Conservation (phyloP, 208 protist genomes). For the Trypanosoma platydactyli region DNA sequence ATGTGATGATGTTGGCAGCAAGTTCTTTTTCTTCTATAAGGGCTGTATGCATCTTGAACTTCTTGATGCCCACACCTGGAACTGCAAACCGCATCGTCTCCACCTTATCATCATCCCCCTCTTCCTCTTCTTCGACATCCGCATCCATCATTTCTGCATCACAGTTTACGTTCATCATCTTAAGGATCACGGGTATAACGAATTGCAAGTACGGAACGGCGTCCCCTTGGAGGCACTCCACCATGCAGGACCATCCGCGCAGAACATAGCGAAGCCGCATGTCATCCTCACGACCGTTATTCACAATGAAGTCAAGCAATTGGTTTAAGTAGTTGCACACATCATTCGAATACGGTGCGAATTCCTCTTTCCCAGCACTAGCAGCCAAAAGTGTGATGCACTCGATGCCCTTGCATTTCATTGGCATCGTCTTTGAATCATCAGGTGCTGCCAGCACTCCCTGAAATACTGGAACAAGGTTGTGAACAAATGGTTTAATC, state of each 20-base stretch:
- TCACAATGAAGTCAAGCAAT: constrained; percentile 29
- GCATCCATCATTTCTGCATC: constrained; percentile 64
- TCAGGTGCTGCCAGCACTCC: constrained; percentile 70
- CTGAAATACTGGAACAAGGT: constrained; percentile 76
- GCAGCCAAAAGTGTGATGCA: constrained; percentile 83
- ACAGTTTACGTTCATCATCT: constrained; percentile 74
- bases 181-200: constrained; percentile 75
- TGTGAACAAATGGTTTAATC: constrained; percentile 57
- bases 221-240: constrained; percentile 77
- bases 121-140: constrained; percentile 53
- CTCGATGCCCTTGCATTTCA: constrained; percentile 87
- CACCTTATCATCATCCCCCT: constrained; percentile 46
- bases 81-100: constrained; percentile 65
- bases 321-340: constrained; percentile 76
- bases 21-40: constrained; percentile 91
- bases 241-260: constrained; percentile 90
- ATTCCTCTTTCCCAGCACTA: constrained; percentile 72
- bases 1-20: constrained; percentile 65
- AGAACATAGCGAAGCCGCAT: constrained; percentile 71
- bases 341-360: constrained; percentile 61
- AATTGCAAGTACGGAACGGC: constrained; percentile 70
- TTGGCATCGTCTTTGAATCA: constrained; percentile 48
- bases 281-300: constrained; percentile 62
- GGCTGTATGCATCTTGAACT: constrained; percentile 72
- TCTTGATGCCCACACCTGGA: constrained; percentile 71